Percentiles rank a stretch among this genome's conserved stretches.
Conservation (phyloP, 2,329 filamentous ascomycete genomes). For the Nakataea oryzae region DNA sequence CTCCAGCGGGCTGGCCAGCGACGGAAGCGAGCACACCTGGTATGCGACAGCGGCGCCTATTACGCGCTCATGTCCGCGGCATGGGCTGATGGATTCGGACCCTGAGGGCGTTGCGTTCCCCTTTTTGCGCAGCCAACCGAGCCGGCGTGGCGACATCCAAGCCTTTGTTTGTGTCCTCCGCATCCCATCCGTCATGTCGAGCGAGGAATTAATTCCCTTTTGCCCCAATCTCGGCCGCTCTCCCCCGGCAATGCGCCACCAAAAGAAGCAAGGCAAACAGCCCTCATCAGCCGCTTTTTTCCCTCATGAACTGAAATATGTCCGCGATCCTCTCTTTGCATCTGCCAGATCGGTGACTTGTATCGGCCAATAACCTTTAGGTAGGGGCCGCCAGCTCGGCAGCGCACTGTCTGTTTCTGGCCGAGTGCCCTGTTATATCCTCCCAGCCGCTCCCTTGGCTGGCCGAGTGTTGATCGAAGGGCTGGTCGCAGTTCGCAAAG, state of each 20-base stretch:
- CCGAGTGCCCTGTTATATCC: neutral
- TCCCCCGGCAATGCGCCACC: neutral
- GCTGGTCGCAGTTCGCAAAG: too few relatives aligned
- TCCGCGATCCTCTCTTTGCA: neutral
- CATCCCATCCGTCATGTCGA: neutral
- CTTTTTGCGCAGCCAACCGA: too few relatives aligned
- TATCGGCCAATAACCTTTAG: neutral
- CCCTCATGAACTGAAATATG: neutral
- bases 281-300: too few relatives aligned
- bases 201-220: too few relatives aligned
- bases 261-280: neutral
- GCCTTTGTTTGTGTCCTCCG: neutral
- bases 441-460: neutral
- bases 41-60: neutral
- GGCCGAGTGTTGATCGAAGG: neutral
- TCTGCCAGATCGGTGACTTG: neutral
- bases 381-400: neutral
- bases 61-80: neutral
- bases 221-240: neutral
- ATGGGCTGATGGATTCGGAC: neutral
- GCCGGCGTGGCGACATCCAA: neutral
- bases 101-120: neutral
- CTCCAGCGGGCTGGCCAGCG: too few relatives aligned
- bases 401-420: neutral
- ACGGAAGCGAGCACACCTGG: neutral